These are phyloP conservation scores for Barnettozyma hawaiiensis DNA, from an alignment of 1,139 yeast genomes.

Conservation along the genomic window DNA sequence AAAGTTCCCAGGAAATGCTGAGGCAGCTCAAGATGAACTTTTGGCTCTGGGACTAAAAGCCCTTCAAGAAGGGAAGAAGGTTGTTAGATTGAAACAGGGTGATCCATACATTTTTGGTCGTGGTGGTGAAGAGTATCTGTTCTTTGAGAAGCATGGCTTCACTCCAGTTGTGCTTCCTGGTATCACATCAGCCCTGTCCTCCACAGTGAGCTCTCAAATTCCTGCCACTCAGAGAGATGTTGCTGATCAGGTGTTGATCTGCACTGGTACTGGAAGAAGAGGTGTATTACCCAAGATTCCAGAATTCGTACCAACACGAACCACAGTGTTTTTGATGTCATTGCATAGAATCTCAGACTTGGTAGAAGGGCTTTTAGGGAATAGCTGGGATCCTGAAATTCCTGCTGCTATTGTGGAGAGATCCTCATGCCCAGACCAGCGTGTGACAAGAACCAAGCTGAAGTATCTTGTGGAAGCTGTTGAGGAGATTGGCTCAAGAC, in stretches of 20 bases:
- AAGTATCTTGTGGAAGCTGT: conserved; percentile 65
- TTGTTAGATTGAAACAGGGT: conserved; percentile 90
- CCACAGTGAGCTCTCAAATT: conserved; percentile 77
- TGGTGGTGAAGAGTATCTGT: conserved; percentile 88
- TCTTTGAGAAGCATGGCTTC: conserved; percentile 61
- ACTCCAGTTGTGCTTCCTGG: conserved; percentile 80
- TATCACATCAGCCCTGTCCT: conserved; percentile 83
- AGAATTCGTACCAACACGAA: conserved; percentile 61
- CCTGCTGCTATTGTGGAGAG: conserved; percentile 88
- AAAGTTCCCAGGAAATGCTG: conserved; percentile 97
- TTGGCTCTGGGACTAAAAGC: conserved; percentile 64
- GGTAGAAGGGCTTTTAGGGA: conserved; percentile 49
- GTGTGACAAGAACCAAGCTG: conserved; percentile 72
- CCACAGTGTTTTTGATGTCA: conserved; percentile 88
- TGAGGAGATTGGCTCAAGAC: conserved; percentile 79
- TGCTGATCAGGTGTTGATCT: conserved; percentile 85
- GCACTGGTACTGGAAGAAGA: conserved; percentile 92
- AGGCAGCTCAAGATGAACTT: conserved; percentile 83
- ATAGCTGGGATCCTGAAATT: conserved; percentile 61
- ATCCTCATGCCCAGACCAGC: conserved; percentile 90
- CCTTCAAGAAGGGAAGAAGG: conserved; percentile 60
- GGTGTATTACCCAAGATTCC: conserved; percentile 82
- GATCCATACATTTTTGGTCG: conserved; percentile 97
- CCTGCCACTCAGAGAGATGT: conserved; percentile 93
- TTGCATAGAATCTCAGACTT: conserved; percentile 74